Evolutionary conservation across 2,329 filamentous ascomycete genomes (phyloP).

Genomic region (Pestalotiopsis sp.): DNA sequence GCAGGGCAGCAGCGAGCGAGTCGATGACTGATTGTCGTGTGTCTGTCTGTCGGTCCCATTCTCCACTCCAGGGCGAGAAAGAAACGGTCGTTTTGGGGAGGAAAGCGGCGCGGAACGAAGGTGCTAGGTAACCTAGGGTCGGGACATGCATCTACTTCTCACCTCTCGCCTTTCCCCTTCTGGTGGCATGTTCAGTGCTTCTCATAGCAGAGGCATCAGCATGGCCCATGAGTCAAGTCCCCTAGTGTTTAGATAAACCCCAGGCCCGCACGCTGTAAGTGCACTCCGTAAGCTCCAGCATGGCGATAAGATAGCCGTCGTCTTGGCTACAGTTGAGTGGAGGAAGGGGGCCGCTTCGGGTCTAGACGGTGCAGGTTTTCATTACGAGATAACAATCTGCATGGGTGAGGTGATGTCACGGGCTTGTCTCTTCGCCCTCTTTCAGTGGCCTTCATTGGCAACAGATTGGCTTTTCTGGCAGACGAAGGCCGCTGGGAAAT

Average conservation of each 20-base stretch:
- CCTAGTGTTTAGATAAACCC: not conserved
- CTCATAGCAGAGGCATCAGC: not conserved
- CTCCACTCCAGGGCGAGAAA: not conserved
- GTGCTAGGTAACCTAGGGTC: not conserved
- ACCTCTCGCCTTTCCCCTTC: not conserved
- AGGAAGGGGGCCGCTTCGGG: not conserved
- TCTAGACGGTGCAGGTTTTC: not conserved
- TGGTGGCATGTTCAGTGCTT: not conserved
- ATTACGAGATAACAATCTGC: conserved; percentile 5
- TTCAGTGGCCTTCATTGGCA: too few species aligned
- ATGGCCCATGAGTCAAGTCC: not conserved
- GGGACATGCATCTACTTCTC: not conserved
- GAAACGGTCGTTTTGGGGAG: not conserved
- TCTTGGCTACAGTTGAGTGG: not conserved
- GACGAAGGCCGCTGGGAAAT: not conserved
- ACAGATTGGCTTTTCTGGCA: too few species aligned
- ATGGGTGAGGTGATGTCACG: conserved; percentile 4
- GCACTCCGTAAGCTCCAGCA: too few species aligned
- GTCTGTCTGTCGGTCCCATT: not conserved
- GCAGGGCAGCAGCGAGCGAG: not conserved
- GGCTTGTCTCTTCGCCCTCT: not conserved
- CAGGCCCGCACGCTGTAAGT: not conserved
- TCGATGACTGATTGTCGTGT: conserved; percentile 5
- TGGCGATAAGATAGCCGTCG: conserved; percentile 4
- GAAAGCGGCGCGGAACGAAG: not conserved